Evolutionary conservation across 768 basidiomycete species (phyloP), one percentile per base, ranked within the genome.

Genomic region (Russula sp.): DNA sequence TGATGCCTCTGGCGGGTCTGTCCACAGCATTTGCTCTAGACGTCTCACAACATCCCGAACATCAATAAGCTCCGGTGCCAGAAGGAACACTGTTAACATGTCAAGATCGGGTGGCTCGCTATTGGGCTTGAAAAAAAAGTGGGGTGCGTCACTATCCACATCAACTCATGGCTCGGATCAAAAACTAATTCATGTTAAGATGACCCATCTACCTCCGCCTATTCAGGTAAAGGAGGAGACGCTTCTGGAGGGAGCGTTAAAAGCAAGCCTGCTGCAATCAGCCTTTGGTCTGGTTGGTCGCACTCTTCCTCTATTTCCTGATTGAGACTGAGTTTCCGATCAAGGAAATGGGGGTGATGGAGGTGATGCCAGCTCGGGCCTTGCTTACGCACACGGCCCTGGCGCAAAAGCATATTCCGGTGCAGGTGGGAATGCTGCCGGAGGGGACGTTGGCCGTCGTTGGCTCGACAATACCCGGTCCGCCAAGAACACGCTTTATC

Each of bases 271-370:
- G 32, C 47, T 32, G n/a, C 62, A 49, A 50, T 68, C 27, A 32
- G 58, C 42, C 11, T 68, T 40, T 42, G 55, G 49, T 68, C 68
- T 9, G 61, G 67, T 68, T 8, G 18, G 66, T 67, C 50, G 8
- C 31, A 16, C 49, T 45, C 44, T 39, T 20, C 14, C 18, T 44
- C 6, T 20, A 39, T 13, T 57, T 27, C 39, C n/a, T 14, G 39
- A 18, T 16, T 39, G 32, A 27, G 20, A 37, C 58, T 64, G 18
- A 53, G 18, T 35, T n/a, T n/a, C 5, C 32, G 34, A 53, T 16
- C 10, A 35, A 68, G 60, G 55, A 22, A 69, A 69, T 31, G 68
- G 67, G 13, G 68, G 68, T 2, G 45, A 69, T n/a, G 68, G 68
- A 7, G 67, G 68, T 20, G 50, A 56, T 13, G 66, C 67, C 31